Percentiles rank a stretch among this genome's conserved stretches.
phyloP scores from a whole-genome alignment of 2,329 filamentous ascomycete species.

The Aspergillus phoenicis region DNA sequence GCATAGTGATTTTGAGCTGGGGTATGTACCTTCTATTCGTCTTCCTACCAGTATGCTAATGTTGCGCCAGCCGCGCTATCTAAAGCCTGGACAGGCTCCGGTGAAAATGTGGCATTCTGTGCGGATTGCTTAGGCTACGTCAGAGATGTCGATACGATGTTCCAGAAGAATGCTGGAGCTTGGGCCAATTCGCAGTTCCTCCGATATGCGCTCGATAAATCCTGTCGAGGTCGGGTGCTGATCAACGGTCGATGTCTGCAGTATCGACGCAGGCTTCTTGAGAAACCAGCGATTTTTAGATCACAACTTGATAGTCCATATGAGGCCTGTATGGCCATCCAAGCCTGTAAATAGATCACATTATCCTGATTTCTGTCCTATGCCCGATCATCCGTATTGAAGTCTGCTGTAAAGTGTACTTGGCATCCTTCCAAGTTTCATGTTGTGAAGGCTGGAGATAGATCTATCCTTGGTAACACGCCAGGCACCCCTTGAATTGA shows the following conservation, averaged over 20 bases:
- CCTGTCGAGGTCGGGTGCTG: constrained; percentile 17
- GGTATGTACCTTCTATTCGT: not conserved
- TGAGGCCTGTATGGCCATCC: constrained; percentile 16
- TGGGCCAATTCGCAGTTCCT: constrained; percentile 19
- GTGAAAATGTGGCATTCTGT: constrained; percentile 12
- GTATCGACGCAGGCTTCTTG: constrained; percentile 17
- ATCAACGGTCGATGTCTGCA: constrained; percentile 15
- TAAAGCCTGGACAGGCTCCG: not conserved
- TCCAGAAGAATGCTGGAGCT: constrained; percentile 4
- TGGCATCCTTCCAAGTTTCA: too few relatives aligned
- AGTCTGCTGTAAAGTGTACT: too few relatives aligned
- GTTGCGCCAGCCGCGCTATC: not conserved
- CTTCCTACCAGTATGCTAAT: not conserved
- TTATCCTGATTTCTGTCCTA: too few relatives aligned
- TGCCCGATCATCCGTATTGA: too few relatives aligned
- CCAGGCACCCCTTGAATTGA: too few relatives aligned
- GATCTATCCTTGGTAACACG: too few relatives aligned
- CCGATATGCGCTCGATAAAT: constrained; percentile 17
- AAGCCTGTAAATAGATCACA: constrained; percentile 3
- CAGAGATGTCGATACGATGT: constrained; percentile 15
- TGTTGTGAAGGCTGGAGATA: too few relatives aligned
- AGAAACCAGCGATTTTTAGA: constrained; percentile 16
- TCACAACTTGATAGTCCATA: constrained; percentile 14
- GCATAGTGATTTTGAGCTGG: not conserved
- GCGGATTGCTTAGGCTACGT: constrained; percentile 21